Evolutionary conservation across 1,284 basidiomycete species (phyloP).

Genomic region (Cryptococcus sp.): DNA sequence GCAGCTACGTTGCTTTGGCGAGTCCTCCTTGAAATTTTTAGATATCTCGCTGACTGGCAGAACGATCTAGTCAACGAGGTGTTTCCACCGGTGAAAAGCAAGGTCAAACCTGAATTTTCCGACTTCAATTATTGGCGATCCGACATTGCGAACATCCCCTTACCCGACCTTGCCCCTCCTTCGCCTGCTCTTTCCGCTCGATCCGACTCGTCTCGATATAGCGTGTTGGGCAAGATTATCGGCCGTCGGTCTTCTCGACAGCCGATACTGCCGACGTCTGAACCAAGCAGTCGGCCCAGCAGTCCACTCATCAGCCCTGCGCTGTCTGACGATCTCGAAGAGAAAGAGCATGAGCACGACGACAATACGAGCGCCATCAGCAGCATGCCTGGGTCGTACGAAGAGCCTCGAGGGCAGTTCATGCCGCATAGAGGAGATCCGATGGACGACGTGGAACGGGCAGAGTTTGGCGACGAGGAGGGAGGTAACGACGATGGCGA

Average conservation of each 20-base stretch:
- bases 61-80: slow-evolving; percentile 98
- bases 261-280: slow-evolving; percentile 25
- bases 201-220: slow-evolving; percentile 75
- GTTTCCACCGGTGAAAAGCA: slow-evolving; percentile 92
- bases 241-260: slow-evolving; percentile 47
- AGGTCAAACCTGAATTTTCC: slow-evolving; percentile 82
- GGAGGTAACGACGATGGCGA: slow-evolving; percentile 37
- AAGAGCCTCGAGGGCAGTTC: slow-evolving; percentile 26
- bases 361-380: slow-evolving; percentile 49
- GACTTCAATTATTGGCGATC: slow-evolving; percentile 97
- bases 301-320: slow-evolving; percentile 43
- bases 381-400: slow-evolving; percentile 77
- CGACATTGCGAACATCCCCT: slow-evolving; percentile 66
- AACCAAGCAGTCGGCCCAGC: slow-evolving; percentile 49
- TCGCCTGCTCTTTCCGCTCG: slow-evolving; percentile 88
- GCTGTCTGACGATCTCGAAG: slow-evolving; percentile 34
- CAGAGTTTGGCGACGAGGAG: slow-evolving; percentile 16
- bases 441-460: slow-evolving; percentile 28
- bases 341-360: slow-evolving; percentile 24
- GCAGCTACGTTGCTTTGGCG: slow-evolving; percentile 48
- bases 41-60: slow-evolving; percentile 48
- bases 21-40: slow-evolving; percentile 8
- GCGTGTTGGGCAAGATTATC: slow-evolving; percentile 71
- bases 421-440: slow-evolving; percentile 2
- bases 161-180: slow-evolving; percentile 85